Base-by-base conservation (phyloP, 2,329 filamentous ascomycete genomes). In the Cryphonectria radicalis region DNA sequence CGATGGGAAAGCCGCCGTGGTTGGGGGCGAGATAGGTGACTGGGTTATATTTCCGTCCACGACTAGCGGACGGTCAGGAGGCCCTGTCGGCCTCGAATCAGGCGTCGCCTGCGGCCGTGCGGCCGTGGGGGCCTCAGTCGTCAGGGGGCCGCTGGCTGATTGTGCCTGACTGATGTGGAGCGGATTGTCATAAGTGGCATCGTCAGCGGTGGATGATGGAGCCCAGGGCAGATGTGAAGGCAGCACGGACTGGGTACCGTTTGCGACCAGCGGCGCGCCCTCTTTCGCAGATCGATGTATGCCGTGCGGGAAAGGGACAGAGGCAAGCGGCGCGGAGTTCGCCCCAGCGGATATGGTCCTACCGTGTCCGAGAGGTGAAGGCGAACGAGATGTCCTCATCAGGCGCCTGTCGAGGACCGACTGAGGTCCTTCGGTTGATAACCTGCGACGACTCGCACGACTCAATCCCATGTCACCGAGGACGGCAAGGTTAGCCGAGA, bases 371-470 rank as follows among this genome's bases (percentile, higher is more conserved):
- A 87, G 78, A 0, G 88, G 87, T 4, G 88, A 90, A 17, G 87
- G 87, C 6, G 88, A 89, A 19, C 87, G 82, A 2, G 87, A 89
- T 2, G 84, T 84, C 53, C 86, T 82, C 74, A 83, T 83, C 78
- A 88, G 87, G 55, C 86, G 80, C 35, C 85, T 82, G 68, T 89
- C 86, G 8, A 89, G 80, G 35, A 88, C 82, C 14, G 84, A 83
- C 75, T 88, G 87, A 0, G 87, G 85, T 4, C 85, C 78, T 73
- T 89, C 87, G 1, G 86, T 86, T 0, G 87, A 89, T 14, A 86
- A 77, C 17, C 86, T 81, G 42, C 84, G 82, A 57, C 85, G 81
- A 37, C 79, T 81, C 37, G 83, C 80, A 42, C 77, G 77, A 3
- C 80, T 81, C 43, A 80, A 78, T 1, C 80, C 80, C 17, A 86